Evolutionary conservation across 2,329 filamentous ascomycete species (phyloP), one percentile per base, ranked within the genome.

Genomic region (Claviceps humidiphila): DNA sequence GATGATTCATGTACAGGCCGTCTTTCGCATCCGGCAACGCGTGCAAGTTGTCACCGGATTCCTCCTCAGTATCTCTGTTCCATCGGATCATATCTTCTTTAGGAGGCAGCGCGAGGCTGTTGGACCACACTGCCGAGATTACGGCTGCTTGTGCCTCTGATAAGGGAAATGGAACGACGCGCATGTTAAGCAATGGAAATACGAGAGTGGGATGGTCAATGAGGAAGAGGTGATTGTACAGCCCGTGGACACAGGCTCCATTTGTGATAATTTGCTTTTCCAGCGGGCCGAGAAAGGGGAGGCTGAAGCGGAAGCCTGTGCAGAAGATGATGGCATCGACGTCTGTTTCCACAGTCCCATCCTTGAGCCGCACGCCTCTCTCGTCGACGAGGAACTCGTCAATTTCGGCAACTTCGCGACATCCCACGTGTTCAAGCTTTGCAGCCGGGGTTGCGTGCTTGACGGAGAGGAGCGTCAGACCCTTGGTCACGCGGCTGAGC

Each of bases 291-390:
- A 84, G 64, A 61, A 95, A 96, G 0, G 89, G 89, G 53, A 85
- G 86, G 5, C 84, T 82, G 68, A 87, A 95, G 53, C 95, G 78
- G 61, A 94, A 97, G 0, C 91, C 91, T 0, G 91, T 96, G 64
- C 87, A 90, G 66, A 91, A 96, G 30, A 97, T 64, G 5, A 96
- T 71, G 1, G 80, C 77, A 61, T 96, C 90, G 52, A 97, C 68
- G 38, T 82, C 71, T 3, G 69, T 69, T 61, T 89, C 85, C 9
- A 84, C 62, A 0, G 72, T 73, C 2, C 84, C 85, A 60, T 88
- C 75, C 42, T 74, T 72, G 56, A 94, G 87, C 37, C 76, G 72
- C 2, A 93, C 75, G 3, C 77, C 81, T 56, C 80, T 75, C 50
- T 76, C 69, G 3, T 74, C 67, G 0, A 71, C 62, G 13, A 74